phyloP scores from a whole-genome alignment of 176 grass and related monocot species.

The Metroxylon sagu region DNA sequence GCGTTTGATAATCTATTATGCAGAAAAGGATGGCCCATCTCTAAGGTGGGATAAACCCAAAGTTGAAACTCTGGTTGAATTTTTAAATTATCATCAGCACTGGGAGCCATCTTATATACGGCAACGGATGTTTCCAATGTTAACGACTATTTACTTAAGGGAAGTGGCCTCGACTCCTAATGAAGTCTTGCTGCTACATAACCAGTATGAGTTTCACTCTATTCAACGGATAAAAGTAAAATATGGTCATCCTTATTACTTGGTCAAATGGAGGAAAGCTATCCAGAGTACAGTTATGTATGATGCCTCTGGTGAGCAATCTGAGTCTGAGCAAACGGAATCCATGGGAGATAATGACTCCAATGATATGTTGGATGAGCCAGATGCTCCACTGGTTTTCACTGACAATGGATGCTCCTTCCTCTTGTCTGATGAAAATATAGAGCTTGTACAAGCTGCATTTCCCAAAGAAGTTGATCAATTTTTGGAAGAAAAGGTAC shows the following conservation, averaged over 20 bases:
- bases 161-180: constrained; percentile 34
- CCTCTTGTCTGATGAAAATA: constrained; percentile 83
- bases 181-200: constrained; percentile 40
- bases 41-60: constrained; percentile 68
- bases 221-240: constrained; percentile 69
- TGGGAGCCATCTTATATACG: constrained; percentile 89
- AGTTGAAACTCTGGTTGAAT: constrained; percentile 69
- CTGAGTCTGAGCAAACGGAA: constrained; percentile 26
- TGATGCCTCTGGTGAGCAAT: constrained; percentile 19
- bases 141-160: constrained; percentile 74
- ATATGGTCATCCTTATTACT: constrained; percentile 59
- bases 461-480: constrained; percentile 58
- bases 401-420: constrained; percentile 38
- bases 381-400: constrained; percentile 60
- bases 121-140: constrained; percentile 70
- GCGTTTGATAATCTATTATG: constrained; percentile 12
- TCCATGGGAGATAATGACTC: constrained; percentile 17
- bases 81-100: constrained; percentile 55
- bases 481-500: constrained; percentile 67
- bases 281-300: constrained; percentile 12
- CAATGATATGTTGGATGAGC: constrained; percentile 54
- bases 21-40: constrained; percentile 40
- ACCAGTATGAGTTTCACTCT: constrained; percentile 76
- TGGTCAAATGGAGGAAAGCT: constrained; percentile 71
- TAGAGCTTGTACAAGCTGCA: constrained; percentile 68